Evolutionary conservation across 768 basidiomycete species (phyloP).

Genomic region (Leccinellum luteum): DNA sequence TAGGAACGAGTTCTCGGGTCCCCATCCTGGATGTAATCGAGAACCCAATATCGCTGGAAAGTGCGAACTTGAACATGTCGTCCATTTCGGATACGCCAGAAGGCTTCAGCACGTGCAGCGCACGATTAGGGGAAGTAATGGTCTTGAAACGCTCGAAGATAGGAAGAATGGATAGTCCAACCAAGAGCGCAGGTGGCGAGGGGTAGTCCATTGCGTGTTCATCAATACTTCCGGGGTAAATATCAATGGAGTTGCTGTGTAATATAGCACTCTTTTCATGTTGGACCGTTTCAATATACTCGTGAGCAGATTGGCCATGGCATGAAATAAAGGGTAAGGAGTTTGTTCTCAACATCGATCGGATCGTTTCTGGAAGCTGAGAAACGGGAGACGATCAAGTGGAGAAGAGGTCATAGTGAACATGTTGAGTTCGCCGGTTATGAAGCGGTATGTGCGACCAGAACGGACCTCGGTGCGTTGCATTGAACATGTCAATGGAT

Average conservation of each 20-base stretch:
- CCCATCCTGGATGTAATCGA: no score
- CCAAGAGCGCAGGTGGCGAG: not conserved
- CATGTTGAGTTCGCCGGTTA: not conserved
- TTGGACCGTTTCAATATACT: not conserved
- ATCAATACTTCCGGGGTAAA: no score
- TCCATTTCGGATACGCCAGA: not conserved
- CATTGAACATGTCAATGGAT: no score
- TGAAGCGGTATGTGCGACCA: not conserved
- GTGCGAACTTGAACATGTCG: not conserved
- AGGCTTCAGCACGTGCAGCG: not conserved
- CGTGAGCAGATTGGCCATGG: not conserved
- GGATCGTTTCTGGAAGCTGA: not conserved
- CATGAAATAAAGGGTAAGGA: not conserved
- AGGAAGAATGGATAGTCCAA: not conserved
- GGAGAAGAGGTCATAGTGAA: not conserved
- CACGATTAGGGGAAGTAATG: not conserved
- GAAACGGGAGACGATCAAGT: not conserved
- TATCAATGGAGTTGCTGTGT: not conserved
- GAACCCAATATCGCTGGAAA: not conserved
- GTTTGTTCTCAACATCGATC: not conserved
- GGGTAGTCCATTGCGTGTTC: no score
- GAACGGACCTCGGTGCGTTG: constrained; percentile 8
- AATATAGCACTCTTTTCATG: no score
- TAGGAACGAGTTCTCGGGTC: not conserved
- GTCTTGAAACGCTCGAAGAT: no score